Conservation (phyloP, 129 eudicot genomes). For the Artemisia tridentata region DNA sequence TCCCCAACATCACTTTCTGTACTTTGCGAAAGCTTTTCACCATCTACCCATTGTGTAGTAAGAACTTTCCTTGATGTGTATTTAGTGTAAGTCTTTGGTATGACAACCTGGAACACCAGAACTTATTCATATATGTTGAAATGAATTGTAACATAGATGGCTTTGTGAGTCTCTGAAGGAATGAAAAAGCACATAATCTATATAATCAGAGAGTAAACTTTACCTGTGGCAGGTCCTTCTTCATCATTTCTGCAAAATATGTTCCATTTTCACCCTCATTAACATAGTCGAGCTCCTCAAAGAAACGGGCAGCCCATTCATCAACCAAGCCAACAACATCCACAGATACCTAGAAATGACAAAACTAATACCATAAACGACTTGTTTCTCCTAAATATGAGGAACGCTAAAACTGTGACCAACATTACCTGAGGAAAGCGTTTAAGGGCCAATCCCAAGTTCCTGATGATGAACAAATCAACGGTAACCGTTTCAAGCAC, state of each 20-base stretch:
- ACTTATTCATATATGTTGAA: constrained; percentile 15
- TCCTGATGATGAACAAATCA: constrained; percentile 84
- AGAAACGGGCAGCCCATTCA: constrained; percentile 99
- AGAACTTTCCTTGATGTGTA: constrained; percentile 98
- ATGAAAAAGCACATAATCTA: background rate
- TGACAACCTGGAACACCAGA: constrained; percentile 68
- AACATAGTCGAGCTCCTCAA: constrained; percentile 99
- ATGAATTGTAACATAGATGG: background rate
- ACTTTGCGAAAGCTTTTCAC: constrained; percentile 99
- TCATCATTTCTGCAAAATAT: constrained; percentile 96
- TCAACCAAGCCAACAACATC: constrained; percentile 99
- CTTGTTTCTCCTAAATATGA: constrained; percentile 9
- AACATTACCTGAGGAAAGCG: constrained; percentile 87
- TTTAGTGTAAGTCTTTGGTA: constrained; percentile 76
- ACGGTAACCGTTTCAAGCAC: constrained; percentile 96
- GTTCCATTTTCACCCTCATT: constrained; percentile 99
- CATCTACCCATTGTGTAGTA: constrained; percentile 95
- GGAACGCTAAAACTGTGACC: constrained; percentile 13
- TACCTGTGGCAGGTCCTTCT: constrained; percentile 97
- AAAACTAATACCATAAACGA: constrained; percentile 22
- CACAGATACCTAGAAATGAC: constrained; percentile 56
- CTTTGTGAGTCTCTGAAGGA: background rate
- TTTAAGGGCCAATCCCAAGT: constrained; percentile 83
- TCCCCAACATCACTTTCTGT: constrained; percentile 97
- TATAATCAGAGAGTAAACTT: constrained; percentile 7